phyloP scores from a whole-genome alignment of 768 basidiomycete genomes.

The Suillus sp. region DNA sequence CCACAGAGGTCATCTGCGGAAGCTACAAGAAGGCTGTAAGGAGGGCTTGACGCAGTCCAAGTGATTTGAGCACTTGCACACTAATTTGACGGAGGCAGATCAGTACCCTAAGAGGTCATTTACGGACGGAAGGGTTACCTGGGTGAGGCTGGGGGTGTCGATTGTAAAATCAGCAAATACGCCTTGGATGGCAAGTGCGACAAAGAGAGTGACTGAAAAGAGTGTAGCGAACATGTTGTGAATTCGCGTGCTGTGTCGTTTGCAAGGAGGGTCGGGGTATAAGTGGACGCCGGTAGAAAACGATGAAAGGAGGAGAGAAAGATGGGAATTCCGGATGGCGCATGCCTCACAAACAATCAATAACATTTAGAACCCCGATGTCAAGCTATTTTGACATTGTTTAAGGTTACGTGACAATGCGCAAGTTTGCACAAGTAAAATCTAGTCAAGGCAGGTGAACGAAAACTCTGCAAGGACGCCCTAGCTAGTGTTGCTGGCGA shows the following conservation, averaged over 20 bases:
- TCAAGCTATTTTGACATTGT: too few relatives aligned
- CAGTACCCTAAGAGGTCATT: background rate
- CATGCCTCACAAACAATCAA: background rate
- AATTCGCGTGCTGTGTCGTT: background rate
- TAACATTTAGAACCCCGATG: background rate
- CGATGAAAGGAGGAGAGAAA: background rate
- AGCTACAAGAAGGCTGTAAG: slow-evolving; percentile 65
- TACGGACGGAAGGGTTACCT: slow-evolving; percentile 40
- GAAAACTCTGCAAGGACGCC: background rate
- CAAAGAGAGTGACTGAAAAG: slow-evolving; percentile 73
- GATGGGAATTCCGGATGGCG: background rate
- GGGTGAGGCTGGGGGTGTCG: slow-evolving; percentile 49
- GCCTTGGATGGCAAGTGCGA: slow-evolving; percentile 51
- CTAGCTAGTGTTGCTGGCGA: background rate
- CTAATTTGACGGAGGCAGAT: slow-evolving; percentile 36
- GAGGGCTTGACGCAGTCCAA: slow-evolving; percentile 50
- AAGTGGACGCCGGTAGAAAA: background rate
- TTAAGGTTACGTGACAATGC: background rate
- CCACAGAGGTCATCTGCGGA: slow-evolving; percentile 57
- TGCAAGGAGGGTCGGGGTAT: slow-evolving; percentile 1
- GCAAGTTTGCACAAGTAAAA: background rate
- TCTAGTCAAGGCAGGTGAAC: background rate
- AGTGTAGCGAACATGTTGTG: slow-evolving; percentile 74
- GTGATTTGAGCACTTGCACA: slow-evolving; percentile 52
- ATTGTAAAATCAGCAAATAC: slow-evolving; percentile 58